Evolutionary conservation across 2,329 filamentous ascomycete genomes (phyloP).

Genomic region (Neofusicoccum sp.): DNA sequence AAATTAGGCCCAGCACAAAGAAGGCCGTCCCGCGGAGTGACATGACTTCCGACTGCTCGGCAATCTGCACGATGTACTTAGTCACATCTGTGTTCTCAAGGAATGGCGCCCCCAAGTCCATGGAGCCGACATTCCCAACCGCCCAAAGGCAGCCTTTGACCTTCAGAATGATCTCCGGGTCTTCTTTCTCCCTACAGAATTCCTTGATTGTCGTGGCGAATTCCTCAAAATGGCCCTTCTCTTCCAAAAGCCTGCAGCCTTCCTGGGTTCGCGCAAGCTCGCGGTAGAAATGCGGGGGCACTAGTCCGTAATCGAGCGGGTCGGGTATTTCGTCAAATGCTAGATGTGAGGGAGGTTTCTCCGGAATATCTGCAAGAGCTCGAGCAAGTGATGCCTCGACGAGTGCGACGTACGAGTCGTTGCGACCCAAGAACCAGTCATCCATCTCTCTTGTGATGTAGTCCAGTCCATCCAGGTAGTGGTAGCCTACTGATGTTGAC

Average conservation of each 20-base stretch:
- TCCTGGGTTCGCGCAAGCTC: constrained; percentile 91
- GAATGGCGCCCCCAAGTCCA: constrained; percentile 95
- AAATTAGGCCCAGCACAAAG: constrained; percentile 92
- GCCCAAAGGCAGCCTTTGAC: constrained; percentile 98
- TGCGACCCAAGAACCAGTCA: constrained; percentile 96
- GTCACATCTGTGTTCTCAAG: constrained; percentile 89
- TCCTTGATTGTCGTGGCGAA: constrained; percentile 89
- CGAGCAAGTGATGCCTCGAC: constrained; percentile 95
- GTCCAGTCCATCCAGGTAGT: constrained; percentile 94
- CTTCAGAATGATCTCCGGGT: constrained; percentile 83
- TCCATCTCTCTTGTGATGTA: constrained; percentile 99
- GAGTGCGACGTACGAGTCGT: constrained; percentile 91
- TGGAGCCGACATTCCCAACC: constrained; percentile 95
- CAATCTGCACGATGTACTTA: constrained; percentile 82
- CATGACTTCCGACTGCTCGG: constrained; percentile 85
- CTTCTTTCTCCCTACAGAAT: constrained; percentile 80
- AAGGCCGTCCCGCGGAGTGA: constrained; percentile 94
- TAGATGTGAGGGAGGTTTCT: constrained; percentile 56
- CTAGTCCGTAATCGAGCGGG: constrained; percentile 56
- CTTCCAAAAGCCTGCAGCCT: constrained; percentile 83
- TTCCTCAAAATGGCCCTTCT: constrained; percentile 96
- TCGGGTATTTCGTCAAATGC: constrained; percentile 50
- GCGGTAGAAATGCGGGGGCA: constrained; percentile 97
- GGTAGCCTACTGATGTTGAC: constrained; percentile 94
- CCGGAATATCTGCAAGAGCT: constrained; percentile 67